Evolutionary conservation across 305 asterid species (phyloP).

Genomic region (Solanum hybrid): DNA sequence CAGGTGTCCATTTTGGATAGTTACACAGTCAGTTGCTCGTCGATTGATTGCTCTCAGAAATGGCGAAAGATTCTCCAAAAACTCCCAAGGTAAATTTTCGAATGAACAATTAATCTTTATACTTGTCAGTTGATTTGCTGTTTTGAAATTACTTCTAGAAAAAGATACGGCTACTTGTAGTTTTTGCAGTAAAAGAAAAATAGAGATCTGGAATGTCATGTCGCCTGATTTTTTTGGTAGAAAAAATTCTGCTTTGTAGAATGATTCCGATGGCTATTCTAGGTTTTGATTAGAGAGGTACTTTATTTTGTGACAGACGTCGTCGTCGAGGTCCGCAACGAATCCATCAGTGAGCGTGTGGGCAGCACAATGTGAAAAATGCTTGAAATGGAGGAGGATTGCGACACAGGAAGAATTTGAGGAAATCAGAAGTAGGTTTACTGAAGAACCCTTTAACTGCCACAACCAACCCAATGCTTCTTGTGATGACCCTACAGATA

Average conservation of each 20-base stretch:
- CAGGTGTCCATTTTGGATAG: neutral
- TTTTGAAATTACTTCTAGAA: neutral
- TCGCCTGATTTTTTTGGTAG: neutral
- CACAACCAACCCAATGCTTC: constrained; percentile 16
- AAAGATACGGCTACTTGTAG: neutral
- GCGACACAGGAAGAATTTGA: constrained; percentile 43
- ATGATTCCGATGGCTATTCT: neutral
- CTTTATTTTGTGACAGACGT: neutral
- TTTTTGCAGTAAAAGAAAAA: neutral
- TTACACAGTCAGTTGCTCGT: neutral
- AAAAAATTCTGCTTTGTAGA: neutral
- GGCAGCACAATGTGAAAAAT: constrained; percentile 39
- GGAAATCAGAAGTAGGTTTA: constrained; percentile 35
- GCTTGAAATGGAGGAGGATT: constrained; percentile 49
- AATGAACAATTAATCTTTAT: neutral
- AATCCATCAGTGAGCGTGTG: constrained; percentile 14
- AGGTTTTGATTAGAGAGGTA: neutral
- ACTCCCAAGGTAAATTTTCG: neutral
- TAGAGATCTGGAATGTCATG: neutral
- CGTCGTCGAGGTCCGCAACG: neutral
- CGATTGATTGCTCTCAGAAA: neutral
- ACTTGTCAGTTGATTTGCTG: neutral
- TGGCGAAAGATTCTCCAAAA: neutral
- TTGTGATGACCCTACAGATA: constrained; percentile 36
- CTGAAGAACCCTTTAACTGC: constrained; percentile 46